Evolutionary conservation across 352 stramenopile species (phyloP), one percentile per base, ranked within the genome.

Genomic region (Phytophthora quininea): DNA sequence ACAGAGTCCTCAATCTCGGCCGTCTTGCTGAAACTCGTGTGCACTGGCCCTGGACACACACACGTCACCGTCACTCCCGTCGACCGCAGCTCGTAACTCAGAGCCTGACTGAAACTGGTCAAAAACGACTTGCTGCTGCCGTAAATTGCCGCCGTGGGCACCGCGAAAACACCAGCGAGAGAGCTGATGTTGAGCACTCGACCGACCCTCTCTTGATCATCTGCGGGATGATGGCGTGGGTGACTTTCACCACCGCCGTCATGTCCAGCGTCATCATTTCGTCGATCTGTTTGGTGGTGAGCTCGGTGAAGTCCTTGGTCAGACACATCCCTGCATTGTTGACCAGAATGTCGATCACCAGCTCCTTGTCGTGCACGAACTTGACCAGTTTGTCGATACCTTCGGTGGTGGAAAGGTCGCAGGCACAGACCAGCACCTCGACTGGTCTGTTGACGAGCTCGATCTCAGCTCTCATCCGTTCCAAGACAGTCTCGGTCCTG

Each of bases 161-260:
- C 77, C 1, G 82, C 71, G 53, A 77, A 67, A 3, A 77, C 58
- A 2, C 69, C 79, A 0, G 76, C 75, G 7, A 93, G 69, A 27
- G 86, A 93, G 37, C 83, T 86, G 27, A 97, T 84, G 66, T 96
- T 96, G 45, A 97, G 67, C 31, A 97, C 77, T 48, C 87, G 84
- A 4, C 89, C 90, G 31, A 84, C 56, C 83, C 76, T 9, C 89
- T 79, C 58, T 77, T 62, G 2, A 85, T 68, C 90, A 97, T 97
- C 51, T 86, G 73, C 35, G 88, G 83, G 27, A 93, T 58, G 24
- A 97, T 71, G 4, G 76, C 71, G 37, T 79, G 75, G 33, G 82
- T 92, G 62, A 95, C 56, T n/a, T 78, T 74, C 6, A 89, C 71
- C 54, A 85, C 77, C 3, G 82, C 77, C 11, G 79, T 76, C 50